phyloP scores from a whole-genome alignment of 805 yeast species.

The Dipodascopsis uninucleata region DNA sequence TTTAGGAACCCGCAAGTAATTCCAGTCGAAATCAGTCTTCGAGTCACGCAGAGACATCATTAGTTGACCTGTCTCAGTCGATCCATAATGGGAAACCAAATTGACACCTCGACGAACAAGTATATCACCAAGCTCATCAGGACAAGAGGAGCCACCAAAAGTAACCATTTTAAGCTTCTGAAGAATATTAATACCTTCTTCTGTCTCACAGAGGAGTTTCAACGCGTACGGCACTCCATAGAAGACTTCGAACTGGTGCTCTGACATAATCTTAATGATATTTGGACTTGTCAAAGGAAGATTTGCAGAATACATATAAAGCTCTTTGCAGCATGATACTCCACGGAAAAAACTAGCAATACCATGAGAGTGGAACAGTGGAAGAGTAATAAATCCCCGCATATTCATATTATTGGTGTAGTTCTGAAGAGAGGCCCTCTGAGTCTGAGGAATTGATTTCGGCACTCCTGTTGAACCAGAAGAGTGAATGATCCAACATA shows the following conservation, averaged over 20 bases:
- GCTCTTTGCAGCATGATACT: background rate
- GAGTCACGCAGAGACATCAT: slow-evolving; percentile 1
- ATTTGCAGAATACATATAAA: background rate
- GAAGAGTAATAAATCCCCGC: slow-evolving; percentile 1
- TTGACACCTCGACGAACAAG: background rate
- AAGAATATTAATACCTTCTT: slow-evolving; percentile 2
- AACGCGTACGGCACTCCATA: slow-evolving; percentile 7
- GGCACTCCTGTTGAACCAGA: slow-evolving; percentile 7
- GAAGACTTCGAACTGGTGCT: background rate
- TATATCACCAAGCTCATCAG: slow-evolving; percentile 2
- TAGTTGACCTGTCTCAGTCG: slow-evolving; percentile 5
- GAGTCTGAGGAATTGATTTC: slow-evolving; percentile 1
- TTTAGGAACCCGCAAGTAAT: background rate
- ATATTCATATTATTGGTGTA: background rate
- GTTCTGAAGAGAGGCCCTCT: background rate
- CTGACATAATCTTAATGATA: background rate
- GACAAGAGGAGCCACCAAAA: slow-evolving; percentile 3
- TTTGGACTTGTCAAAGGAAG: slow-evolving; percentile 1
- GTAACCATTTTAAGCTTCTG: background rate
- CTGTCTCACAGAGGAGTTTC: slow-evolving; percentile 1
- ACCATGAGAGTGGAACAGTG: slow-evolving; percentile 2
- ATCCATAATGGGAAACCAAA: slow-evolving; percentile 1
- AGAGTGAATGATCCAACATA: background rate
- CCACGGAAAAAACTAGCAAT: background rate
- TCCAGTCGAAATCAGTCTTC: background rate